Evolutionary conservation across 2,329 filamentous ascomycete species (phyloP).

Genomic region (Verticillium nonalfalfae): DNA sequence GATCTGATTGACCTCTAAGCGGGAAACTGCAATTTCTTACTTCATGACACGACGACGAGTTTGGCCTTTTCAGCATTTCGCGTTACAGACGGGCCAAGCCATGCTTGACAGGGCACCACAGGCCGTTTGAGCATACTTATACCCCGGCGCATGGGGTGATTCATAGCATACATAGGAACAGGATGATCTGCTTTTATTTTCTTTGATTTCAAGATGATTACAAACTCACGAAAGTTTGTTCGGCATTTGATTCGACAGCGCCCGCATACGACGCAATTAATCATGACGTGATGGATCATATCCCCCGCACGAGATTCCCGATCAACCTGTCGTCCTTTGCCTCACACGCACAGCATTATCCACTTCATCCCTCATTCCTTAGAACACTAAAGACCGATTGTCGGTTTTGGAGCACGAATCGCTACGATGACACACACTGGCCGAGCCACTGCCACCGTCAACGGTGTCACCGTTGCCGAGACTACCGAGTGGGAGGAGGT

Average conservation of each 20-base stretch:
- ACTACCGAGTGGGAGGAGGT: slow-evolving; percentile 44
- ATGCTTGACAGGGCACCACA: neutral
- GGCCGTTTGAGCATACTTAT: neutral
- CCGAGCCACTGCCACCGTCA: slow-evolving; percentile 36
- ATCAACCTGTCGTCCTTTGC: neutral
- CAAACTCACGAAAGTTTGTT: neutral
- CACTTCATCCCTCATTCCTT: too few species aligned
- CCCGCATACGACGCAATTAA: neutral
- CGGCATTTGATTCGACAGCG: neutral
- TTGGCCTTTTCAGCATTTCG: neutral
- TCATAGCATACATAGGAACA: neutral
- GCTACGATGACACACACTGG: slow-evolving; percentile 15
- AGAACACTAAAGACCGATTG: too few species aligned
- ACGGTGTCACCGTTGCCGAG: slow-evolving; percentile 43
- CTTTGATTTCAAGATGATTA: neutral
- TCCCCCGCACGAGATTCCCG: neutral
- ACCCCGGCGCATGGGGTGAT: neutral
- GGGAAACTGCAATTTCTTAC: neutral
- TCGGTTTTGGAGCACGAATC: too few species aligned
- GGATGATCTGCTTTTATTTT: neutral
- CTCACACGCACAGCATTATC: neutral
- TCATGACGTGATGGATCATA: neutral
- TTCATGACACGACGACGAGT: neutral
- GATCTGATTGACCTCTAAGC: slow-evolving; percentile 72
- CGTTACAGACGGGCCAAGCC: neutral